phyloP scores from a whole-genome alignment of 257 asterid species.

The Orobanche coerulescens region DNA sequence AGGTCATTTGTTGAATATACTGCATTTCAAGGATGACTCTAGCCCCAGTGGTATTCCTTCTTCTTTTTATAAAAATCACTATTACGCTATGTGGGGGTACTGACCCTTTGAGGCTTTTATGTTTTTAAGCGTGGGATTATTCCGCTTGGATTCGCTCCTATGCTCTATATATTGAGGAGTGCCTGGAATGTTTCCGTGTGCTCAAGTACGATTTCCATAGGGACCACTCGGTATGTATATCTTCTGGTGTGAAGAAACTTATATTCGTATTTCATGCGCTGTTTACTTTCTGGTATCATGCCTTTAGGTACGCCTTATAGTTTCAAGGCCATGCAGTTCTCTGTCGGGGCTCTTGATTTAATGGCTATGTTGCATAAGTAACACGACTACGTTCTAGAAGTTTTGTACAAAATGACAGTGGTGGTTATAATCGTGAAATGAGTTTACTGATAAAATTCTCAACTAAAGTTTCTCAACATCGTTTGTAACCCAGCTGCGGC shows the following conservation, averaged over 20 bases:
- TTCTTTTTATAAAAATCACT: constrained; percentile 14
- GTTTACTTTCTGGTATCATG: neutral
- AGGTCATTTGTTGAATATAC: constrained; percentile 48
- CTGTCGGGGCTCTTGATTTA: neutral
- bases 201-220: constrained; percentile 60
- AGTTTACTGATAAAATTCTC: neutral
- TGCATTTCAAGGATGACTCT: constrained; percentile 73
- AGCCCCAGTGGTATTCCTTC: constrained; percentile 44
- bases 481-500: neutral
- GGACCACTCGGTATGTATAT: constrained; percentile 46
- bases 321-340: no score
- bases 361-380: neutral
- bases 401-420: neutral
- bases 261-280: neutral
- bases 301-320: neutral
- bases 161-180: constrained; percentile 69
- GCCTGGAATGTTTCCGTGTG: constrained; percentile 56
- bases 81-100: constrained; percentile 12
- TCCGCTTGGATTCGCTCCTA: constrained; percentile 68
- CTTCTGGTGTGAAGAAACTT: constrained; percentile 11
- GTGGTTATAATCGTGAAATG: neutral
- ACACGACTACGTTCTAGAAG: neutral
- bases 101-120: constrained; percentile 24
- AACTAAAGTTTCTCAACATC: neutral
- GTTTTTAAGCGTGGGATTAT: constrained; percentile 59